Percentiles rank a stretch among this genome's conserved stretches.
These are phyloP conservation scores for Rusavskia elegans DNA, from an alignment of 495 filamentous ascomycete genomes.

Conservation along the genomic window DNA sequence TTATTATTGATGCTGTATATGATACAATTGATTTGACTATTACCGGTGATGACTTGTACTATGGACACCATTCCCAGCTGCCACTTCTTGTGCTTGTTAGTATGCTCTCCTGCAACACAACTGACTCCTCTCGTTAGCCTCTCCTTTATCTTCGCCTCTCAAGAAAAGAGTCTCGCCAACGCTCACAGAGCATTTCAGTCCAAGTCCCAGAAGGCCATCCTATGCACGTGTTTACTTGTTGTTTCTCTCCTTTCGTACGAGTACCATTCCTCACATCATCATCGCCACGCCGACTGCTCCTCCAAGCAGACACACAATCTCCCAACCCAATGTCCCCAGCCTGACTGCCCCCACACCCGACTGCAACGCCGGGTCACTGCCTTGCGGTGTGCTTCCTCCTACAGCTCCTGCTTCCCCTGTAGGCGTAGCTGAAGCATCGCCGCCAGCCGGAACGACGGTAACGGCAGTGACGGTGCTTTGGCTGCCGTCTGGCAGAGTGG, in stretches of 20 bases:
- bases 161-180: background rate
- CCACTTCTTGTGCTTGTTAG: too few relatives aligned
- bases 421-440: conserved; percentile 2
- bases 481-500: conserved; percentile 61
- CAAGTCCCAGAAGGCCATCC: background rate
- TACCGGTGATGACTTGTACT: too few relatives aligned
- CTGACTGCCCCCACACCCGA: conserved; percentile 21
- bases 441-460: conserved; percentile 25
- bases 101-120: too few relatives aligned
- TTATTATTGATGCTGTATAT: too few relatives aligned
- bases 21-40: too few relatives aligned
- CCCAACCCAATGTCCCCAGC: conserved; percentile 18
- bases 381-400: background rate
- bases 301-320: conserved; percentile 27
- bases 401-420: conserved; percentile 13
- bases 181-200: background rate
- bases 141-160: background rate
- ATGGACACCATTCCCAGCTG: too few relatives aligned
- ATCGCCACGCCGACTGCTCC: conserved; percentile 16
- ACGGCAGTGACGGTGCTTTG: conserved; percentile 31
- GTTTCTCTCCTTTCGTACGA: background rate
- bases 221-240: background rate
- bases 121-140: background rate
- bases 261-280: conserved; percentile 9
- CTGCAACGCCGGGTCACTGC: conserved; percentile 25